Base-by-base conservation (phyloP, 805 yeast species). In the Candida peoriensis region DNA sequence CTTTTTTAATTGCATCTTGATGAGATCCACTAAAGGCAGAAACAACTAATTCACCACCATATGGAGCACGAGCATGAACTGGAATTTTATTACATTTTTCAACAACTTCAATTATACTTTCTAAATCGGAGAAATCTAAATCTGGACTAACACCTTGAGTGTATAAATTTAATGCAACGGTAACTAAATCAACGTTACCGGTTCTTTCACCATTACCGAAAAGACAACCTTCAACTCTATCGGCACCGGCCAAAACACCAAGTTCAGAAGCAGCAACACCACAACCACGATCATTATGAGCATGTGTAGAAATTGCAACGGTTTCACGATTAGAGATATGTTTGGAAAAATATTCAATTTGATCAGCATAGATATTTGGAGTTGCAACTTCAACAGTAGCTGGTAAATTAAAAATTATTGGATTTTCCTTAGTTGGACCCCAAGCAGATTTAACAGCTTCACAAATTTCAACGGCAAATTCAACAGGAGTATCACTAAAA, bases 131-230 rank as follows among this genome's bases (percentile, higher is more conserved):
- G 54, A 81, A 78, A 54, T 81, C 89, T 47, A 81, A 66, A 25
- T 74, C 68, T 39, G 90, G 89, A 25, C 80, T 57, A 28, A 81
- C 74, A 48, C 90, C 90, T 48, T 80, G 81, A 20, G 88, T 81
- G 66, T 81, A 81, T 77, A 81, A 60, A 67, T 81, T 81, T 49
- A 81, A 64, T 3, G 86, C 90, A 42, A 81, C 74, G 17, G 88
- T 81, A 34, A 78, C 77, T 44, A 81, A 65, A 58, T 81, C 90
- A 47, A 81, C 89, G 57, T 81, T 81, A 64, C 90, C 90, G 20
- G 90, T 81, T 64, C 90, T 70, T 68, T 81, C 90, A 63, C 90
- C 90, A 58, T 81, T 81, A 52, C 89, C 89, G 44, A 81, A 81
- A 27, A 81, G 66, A 67, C 89, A 81, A 38, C 90, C 90, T 61